These are phyloP conservation scores for Penicillium psychrosexuale DNA, from an alignment of 2,329 filamentous ascomycete genomes.

Conservation along the genomic window DNA sequence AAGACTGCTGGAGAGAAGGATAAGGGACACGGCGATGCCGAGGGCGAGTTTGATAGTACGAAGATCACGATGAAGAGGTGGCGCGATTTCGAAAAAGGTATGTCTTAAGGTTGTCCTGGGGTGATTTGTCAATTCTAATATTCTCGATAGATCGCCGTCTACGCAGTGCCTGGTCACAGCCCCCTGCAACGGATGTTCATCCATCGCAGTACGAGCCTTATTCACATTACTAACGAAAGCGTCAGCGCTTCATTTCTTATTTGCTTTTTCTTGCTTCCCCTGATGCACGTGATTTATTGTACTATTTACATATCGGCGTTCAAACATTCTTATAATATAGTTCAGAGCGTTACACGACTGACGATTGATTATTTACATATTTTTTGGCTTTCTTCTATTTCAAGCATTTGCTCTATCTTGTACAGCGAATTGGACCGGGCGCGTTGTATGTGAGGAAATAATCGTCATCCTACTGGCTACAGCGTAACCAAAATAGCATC, in stretches of 20 bases:
- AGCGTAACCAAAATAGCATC: not conserved
- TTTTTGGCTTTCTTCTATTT: not conserved
- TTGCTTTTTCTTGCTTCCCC: slow-evolving; percentile 3
- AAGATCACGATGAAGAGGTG: slow-evolving; percentile 99
- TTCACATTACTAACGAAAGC: slow-evolving; percentile 34
- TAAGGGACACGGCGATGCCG: slow-evolving; percentile 75
- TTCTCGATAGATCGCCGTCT: slow-evolving; percentile 37
- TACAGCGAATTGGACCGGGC: not conserved
- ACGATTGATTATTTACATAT: not conserved
- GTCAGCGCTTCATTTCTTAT: slow-evolving; percentile 3
- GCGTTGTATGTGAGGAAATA: not conserved
- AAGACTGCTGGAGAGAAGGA: slow-evolving; percentile 91
- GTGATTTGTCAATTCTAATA: slow-evolving; percentile 4
- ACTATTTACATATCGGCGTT: slow-evolving; percentile 14
- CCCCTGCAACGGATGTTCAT: slow-evolving; percentile 26
- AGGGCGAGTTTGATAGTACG: slow-evolving; percentile 96
- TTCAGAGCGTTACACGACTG: slow-evolving; percentile 1
- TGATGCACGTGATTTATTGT: slow-evolving; percentile 16
- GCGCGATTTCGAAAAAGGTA: slow-evolving; percentile 88
- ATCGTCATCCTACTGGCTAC: not conserved
- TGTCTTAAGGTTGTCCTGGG: slow-evolving; percentile 13
- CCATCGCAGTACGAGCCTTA: slow-evolving; percentile 36
- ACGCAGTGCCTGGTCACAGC: slow-evolving; percentile 29
- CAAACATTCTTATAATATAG: slow-evolving; percentile 6
- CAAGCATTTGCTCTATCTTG: not conserved